Evolutionary conservation across 805 yeast genomes (phyloP).

Genomic region (Metschnikowia colocasiae): DNA sequence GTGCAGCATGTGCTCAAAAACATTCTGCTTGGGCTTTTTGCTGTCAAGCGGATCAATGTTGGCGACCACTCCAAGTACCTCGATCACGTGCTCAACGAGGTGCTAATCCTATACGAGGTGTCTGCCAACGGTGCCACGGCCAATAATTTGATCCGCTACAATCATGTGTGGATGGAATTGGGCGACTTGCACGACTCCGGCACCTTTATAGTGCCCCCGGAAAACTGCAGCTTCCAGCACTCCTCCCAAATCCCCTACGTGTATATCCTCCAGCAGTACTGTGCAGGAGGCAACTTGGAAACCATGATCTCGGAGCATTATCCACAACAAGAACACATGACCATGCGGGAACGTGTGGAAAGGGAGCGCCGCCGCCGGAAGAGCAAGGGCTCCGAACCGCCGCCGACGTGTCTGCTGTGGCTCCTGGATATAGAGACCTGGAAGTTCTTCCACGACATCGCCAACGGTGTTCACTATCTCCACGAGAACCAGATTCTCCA

Average conservation of each 20-base stretch:
- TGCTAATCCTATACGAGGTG: conserved; percentile 59
- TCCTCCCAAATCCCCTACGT: conserved; percentile 57
- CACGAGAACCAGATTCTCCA: conserved; percentile 79
- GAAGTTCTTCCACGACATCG: conserved; percentile 63
- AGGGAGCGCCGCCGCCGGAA: conserved; percentile 26
- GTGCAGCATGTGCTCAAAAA: conserved; percentile 79
- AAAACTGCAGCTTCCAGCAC: not conserved
- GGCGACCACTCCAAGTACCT: conserved; percentile 73
- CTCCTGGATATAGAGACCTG: conserved; percentile 60
- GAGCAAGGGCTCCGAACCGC: not conserved
- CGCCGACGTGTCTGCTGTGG: conserved; percentile 20
- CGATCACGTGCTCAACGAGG: conserved; percentile 70
- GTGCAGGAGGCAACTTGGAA: conserved; percentile 85
- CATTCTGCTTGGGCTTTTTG: conserved; percentile 71
- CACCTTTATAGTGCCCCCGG: conserved; percentile 23
- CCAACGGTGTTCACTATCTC: conserved; percentile 65
- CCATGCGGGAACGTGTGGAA: conserved; percentile 27
- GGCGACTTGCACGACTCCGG: conserved; percentile 49
- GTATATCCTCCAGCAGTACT: conserved; percentile 79
- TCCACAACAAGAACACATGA: conserved; percentile 20
- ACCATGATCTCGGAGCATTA: conserved; percentile 42
- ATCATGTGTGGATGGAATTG: conserved; percentile 89
- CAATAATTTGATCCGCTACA: conserved; percentile 70
- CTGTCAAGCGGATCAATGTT: conserved; percentile 78
- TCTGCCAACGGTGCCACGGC: conserved; percentile 43